Conservation (phyloP, 768 basidiomycete genomes). For the Scleroderma citrinum region DNA sequence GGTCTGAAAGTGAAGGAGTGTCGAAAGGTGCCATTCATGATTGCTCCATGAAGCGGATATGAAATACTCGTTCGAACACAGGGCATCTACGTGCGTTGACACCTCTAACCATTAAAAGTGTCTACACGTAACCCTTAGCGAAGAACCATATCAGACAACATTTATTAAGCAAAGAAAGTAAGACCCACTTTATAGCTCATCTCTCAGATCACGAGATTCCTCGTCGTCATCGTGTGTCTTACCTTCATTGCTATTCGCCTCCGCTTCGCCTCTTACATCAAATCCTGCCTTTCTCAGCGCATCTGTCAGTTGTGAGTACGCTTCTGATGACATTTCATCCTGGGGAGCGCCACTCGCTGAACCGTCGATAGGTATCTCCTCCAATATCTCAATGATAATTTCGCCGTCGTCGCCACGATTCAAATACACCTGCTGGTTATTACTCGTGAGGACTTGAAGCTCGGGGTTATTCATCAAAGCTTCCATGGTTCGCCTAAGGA, state of each 20-base stretch:
- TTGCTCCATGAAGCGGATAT: not conserved
- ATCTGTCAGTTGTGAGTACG: conserved; percentile 41
- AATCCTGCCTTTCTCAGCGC: conserved; percentile 49
- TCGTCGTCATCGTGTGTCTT: conserved; percentile 25
- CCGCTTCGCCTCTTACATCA: conserved; percentile 38
- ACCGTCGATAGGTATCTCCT: conserved; percentile 36
- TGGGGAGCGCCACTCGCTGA: conserved; percentile 16
- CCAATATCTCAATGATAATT: conserved; percentile 39
- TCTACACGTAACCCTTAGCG: not conserved
- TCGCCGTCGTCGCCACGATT: conserved; percentile 38
- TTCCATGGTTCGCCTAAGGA: conserved; percentile 26
- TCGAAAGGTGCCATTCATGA: not conserved
- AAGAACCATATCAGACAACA: not conserved
- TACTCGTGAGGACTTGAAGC: conserved; percentile 21
- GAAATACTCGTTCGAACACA: not conserved
- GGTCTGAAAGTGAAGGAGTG: too few species aligned
- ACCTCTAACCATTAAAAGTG: not conserved
- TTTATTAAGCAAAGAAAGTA: not conserved
- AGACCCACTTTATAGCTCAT: conserved; percentile 28
- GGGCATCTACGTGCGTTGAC: not conserved
- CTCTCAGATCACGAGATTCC: conserved; percentile 24
- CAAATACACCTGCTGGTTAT: conserved; percentile 34
- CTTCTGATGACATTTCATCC: conserved; percentile 31
- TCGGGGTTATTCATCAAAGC: conserved; percentile 27
- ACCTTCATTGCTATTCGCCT: conserved; percentile 14